Percentiles rank a stretch among this genome's conserved stretches.
Evolutionary conservation across 23 red algal genomes (phyloP).

Genomic region (Gracilariopsis chorda): DNA sequence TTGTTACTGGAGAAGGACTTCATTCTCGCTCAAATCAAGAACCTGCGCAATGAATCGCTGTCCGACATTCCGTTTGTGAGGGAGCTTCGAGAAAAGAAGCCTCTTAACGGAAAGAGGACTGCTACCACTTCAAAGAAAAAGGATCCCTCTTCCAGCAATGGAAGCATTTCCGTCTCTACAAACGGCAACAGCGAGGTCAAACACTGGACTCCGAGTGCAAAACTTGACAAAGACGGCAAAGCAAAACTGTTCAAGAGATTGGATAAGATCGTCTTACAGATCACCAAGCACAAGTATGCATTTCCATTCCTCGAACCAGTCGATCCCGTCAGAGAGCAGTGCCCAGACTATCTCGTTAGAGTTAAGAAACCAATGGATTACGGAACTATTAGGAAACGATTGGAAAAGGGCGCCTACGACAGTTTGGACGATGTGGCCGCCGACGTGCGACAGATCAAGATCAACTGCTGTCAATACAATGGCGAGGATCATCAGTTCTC

Average conservation of each 20-base stretch:
- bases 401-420: slow-evolving; percentile 23
- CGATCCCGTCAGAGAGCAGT: slow-evolving; percentile 45
- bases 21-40: slow-evolving; percentile 67
- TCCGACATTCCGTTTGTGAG: slow-evolving; percentile 31
- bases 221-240: slow-evolving; percentile 40
- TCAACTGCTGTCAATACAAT: slow-evolving; percentile 78
- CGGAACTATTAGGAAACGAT: slow-evolving; percentile 59
- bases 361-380: slow-evolving; percentile 86
- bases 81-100: slow-evolving; percentile 49
- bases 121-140: slow-evolving; percentile 30
- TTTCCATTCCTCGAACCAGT: slow-evolving; percentile 70
- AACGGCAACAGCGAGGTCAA: slow-evolving; percentile 14
- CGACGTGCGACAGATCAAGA: slow-evolving; percentile 64
- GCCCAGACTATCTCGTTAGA: slow-evolving; percentile 74
- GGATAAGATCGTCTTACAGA: slow-evolving; percentile 30
- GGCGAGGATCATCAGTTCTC: slow-evolving; percentile 46
- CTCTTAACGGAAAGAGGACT: background rate
- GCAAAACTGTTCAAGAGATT: slow-evolving; percentile 8
- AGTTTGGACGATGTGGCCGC: slow-evolving; percentile 28
- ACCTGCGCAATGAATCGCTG: slow-evolving; percentile 21
- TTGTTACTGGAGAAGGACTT: slow-evolving; percentile 66
- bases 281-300: slow-evolving; percentile 63
- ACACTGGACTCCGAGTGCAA: slow-evolving; percentile 22
- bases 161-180: background rate
- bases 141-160: slow-evolving; percentile 3